These are phyloP conservation scores for Juglanconis oblonga DNA, from an alignment of 2,329 filamentous ascomycete genomes.

Conservation along the genomic window DNA sequence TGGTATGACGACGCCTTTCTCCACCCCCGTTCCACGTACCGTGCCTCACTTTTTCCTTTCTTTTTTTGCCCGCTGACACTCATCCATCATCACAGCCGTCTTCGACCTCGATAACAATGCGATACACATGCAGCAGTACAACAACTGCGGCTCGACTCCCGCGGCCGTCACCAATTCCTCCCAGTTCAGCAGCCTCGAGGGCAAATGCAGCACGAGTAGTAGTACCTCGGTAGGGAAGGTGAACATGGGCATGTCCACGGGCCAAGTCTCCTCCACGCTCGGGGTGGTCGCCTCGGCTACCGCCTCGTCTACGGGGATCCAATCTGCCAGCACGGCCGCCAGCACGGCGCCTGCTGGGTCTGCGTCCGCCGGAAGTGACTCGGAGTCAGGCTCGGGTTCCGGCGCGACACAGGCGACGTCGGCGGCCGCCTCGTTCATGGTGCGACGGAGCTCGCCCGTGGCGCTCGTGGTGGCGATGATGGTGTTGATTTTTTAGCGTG, in stretches of 20 bases:
- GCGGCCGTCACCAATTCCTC: conserved; percentile 33
- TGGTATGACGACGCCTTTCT: conserved; percentile 29
- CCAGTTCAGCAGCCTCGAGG: conserved; percentile 25
- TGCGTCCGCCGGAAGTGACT: not conserved
- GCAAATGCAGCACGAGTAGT: conserved; percentile 19
- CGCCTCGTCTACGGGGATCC: not conserved
- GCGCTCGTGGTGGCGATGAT: conserved; percentile 13
- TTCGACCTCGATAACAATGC: conserved; percentile 49
- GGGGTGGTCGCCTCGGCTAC: not conserved
- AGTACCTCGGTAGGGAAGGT: not conserved
- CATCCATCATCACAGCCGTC: conserved; percentile 47
- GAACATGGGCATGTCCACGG: not conserved
- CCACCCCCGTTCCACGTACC: too few relatives aligned
- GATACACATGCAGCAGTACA: conserved; percentile 49
- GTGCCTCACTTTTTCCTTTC: not conserved
- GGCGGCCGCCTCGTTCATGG: not conserved
- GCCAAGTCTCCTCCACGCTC: not conserved
- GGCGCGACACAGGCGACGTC: not conserved
- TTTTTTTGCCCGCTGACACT: not conserved
- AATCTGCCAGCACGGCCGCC: not conserved
- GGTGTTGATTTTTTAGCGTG: not conserved
- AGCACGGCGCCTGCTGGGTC: not conserved
- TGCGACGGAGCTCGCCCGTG: conserved; percentile 2
- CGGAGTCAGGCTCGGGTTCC: not conserved
- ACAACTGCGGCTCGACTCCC: conserved; percentile 48